These are phyloP conservation scores for Neurospora sp. DNA, from an alignment of 2,329 filamentous ascomycete species.

Conservation along the genomic window DNA sequence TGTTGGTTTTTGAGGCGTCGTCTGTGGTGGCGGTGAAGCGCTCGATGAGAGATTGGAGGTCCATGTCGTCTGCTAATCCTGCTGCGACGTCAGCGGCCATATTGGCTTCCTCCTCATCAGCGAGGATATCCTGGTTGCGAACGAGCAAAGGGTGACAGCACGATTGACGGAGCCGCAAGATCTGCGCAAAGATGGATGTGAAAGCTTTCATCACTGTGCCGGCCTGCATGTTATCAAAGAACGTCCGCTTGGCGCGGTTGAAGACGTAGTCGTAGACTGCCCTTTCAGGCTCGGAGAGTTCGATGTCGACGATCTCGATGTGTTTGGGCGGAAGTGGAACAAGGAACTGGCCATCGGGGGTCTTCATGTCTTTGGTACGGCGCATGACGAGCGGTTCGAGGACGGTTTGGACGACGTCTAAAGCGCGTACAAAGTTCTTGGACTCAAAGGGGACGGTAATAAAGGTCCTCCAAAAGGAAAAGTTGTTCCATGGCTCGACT, in stretches of 20 bases:
- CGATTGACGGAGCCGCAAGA: conserved; percentile 81
- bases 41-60: conserved; percentile 75
- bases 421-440: conserved; percentile 82
- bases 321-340: conserved; percentile 74
- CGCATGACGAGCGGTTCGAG: conserved; percentile 91
- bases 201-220: conserved; percentile 93
- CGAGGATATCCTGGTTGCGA: conserved; percentile 71
- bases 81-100: conserved; percentile 68
- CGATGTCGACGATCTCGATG: conserved; percentile 78
- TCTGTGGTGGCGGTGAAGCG: conserved; percentile 67
- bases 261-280: conserved; percentile 92
- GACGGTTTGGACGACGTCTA: conserved; percentile 96
- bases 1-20: conserved; percentile 44
- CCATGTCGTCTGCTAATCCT: conserved; percentile 90
- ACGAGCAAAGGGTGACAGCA: conserved; percentile 91
- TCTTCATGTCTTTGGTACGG: conserved; percentile 97
- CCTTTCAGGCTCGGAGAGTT: conserved; percentile 74
- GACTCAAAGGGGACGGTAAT: conserved; percentile 96
- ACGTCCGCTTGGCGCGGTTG: conserved; percentile 69
- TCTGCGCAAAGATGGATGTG: conserved; percentile 95
- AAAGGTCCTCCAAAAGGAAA: conserved; percentile 98
- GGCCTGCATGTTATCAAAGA: conserved; percentile 78
- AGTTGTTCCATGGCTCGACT: conserved; percentile 97
- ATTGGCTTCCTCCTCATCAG: conserved; percentile 78
- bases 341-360: conserved; percentile 64